Evolutionary conservation across 2,329 filamentous ascomycete genomes (phyloP).

Genomic region (Calonectria montana): DNA sequence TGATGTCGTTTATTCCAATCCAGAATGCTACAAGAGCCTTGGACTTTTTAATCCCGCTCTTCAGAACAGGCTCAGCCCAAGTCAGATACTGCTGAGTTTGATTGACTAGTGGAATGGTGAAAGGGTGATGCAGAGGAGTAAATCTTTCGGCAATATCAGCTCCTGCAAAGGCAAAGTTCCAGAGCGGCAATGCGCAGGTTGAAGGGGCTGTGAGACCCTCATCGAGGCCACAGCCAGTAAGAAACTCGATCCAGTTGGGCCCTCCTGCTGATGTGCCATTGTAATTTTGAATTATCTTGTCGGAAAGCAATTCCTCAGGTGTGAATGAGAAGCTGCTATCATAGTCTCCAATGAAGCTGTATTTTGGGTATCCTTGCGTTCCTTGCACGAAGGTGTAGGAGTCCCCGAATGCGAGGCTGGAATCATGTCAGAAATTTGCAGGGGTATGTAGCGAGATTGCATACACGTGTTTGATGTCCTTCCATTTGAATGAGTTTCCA

Average conservation of each 20-base stretch:
- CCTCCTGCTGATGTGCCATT: conserved; percentile 16
- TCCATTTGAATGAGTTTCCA: conserved; percentile 6
- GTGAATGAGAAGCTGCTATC: conserved; percentile 19
- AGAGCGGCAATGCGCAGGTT: conserved; percentile 15
- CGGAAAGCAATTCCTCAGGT: conserved; percentile 3
- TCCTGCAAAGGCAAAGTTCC: conserved; percentile 25
- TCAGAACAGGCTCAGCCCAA: conserved; percentile 18
- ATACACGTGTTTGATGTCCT: conserved; percentile 1
- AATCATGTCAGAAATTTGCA: not conserved
- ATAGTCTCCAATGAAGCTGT: conserved; percentile 24
- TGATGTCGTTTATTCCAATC: conserved; percentile 25
- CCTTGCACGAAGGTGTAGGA: conserved; percentile 25
- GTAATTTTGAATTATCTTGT: conserved; percentile 15
- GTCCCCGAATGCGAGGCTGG: conserved; percentile 21
- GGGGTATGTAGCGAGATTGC: not conserved
- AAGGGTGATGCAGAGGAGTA: conserved; percentile 14
- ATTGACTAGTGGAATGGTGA: conserved; percentile 18
- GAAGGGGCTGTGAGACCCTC: conserved; percentile 14
- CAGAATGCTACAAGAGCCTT: conserved; percentile 20
- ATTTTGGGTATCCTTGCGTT: conserved; percentile 15
- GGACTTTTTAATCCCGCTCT: not conserved
- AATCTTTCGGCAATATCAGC: conserved; percentile 9
- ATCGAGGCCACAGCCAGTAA: conserved; percentile 19
- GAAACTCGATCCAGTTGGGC: conserved; percentile 20
- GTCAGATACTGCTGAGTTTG: conserved; percentile 25